Evolutionary conservation across 2,329 filamentous ascomycete genomes (phyloP).

Genomic region (Penicillium capsulatum): DNA sequence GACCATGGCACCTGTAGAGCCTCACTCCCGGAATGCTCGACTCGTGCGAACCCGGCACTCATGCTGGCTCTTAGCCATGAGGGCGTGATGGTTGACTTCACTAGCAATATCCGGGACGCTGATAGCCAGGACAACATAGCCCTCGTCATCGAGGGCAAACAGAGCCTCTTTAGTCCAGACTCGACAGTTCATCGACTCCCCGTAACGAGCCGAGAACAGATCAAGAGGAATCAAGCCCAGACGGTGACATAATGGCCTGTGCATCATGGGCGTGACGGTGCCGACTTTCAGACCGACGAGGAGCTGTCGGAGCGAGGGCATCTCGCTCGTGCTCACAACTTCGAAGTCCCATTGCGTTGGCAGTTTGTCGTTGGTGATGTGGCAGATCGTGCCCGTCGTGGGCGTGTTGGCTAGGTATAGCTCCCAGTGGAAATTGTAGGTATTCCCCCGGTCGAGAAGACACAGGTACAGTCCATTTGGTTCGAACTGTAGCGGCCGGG

Average conservation of each 20-base stretch:
- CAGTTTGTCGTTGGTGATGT: conserved; percentile 15
- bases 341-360: conserved; percentile 17
- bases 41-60: neutral
- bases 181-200: conserved; percentile 17
- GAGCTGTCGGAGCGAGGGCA: conserved; percentile 7
- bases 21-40: neutral
- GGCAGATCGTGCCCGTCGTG: conserved; percentile 15
- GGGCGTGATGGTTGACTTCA: conserved; percentile 13
- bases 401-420: conserved; percentile 19
- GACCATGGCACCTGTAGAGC: too few relatives aligned
- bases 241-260: conserved; percentile 13
- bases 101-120: conserved; percentile 15
- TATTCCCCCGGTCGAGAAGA: conserved; percentile 17
- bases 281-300: conserved; percentile 22
- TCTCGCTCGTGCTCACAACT: conserved; percentile 4
- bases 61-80: conserved; percentile 9
- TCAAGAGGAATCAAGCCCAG: conserved; percentile 16
- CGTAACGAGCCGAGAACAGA: conserved; percentile 18
- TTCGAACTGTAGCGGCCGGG: conserved; percentile 8
- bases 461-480: conserved; percentile 22
- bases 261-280: conserved; percentile 14
- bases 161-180: conserved; percentile 26
- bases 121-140: conserved; percentile 17
- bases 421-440: conserved; percentile 22
- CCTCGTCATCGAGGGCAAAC: conserved; percentile 23